Percentiles rank a stretch among this genome's conserved stretches.
Conservation (phyloP, 345 rosid species). For the Cardamine resedifolia region DNA sequence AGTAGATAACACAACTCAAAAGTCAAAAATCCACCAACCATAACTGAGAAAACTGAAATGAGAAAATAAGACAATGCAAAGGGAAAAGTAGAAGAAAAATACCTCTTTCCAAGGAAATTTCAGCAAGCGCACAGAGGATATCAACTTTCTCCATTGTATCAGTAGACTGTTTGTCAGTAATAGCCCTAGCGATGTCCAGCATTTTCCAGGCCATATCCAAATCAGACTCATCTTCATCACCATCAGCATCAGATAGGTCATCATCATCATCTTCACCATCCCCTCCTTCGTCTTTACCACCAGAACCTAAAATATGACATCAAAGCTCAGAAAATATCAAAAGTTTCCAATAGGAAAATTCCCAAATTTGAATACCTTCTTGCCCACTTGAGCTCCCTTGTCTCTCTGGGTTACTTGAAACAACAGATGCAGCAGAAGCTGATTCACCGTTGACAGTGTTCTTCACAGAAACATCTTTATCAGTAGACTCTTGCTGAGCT, state of each 20-base stretch:
- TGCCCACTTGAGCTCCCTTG: slow-evolving; percentile 52
- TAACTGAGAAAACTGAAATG: not conserved
- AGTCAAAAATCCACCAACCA: no score
- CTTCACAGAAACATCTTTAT: slow-evolving; percentile 51
- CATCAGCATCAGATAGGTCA: slow-evolving; percentile 59
- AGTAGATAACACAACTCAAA: slow-evolving; percentile 14
- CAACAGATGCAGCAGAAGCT: slow-evolving; percentile 44
- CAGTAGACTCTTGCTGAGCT: slow-evolving; percentile 35
- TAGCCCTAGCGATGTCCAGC: slow-evolving; percentile 90
- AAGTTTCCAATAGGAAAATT: not conserved
- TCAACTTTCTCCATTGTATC: slow-evolving; percentile 86
- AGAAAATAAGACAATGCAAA: not conserved
- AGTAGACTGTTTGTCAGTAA: slow-evolving; percentile 60
- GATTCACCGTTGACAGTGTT: slow-evolving; percentile 46
- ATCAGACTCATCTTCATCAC: slow-evolving; percentile 90
- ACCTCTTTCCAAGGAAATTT: slow-evolving; percentile 95
- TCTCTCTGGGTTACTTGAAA: slow-evolving; percentile 47
- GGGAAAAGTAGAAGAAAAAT: slow-evolving; percentile 19
- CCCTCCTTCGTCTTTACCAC: slow-evolving; percentile 52
- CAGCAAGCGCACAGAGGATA: slow-evolving; percentile 74
- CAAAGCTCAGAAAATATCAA: not conserved
- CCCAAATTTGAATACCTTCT: slow-evolving; percentile 36
- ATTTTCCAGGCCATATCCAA: slow-evolving; percentile 95
- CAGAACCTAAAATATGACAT: slow-evolving; percentile 38
- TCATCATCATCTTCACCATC: slow-evolving; percentile 63